Evolutionary conservation across 768 basidiomycete species (phyloP), one percentile per base, ranked within the genome.

Genomic region (Kwoniella bestiolae): DNA sequence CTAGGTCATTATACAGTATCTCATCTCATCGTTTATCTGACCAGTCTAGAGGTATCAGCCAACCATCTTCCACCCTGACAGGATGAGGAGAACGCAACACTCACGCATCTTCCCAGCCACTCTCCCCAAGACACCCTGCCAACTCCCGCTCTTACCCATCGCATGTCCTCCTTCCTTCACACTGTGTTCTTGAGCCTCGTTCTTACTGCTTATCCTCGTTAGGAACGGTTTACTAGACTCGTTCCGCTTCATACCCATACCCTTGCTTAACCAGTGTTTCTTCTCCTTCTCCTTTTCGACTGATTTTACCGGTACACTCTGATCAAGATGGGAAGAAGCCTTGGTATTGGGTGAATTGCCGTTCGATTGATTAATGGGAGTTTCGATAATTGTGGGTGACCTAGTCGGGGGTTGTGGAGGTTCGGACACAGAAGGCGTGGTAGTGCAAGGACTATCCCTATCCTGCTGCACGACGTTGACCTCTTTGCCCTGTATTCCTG

Each of bases 31-130:
- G 56, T 57, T 57, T 57, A 45, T 57, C 56, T 57, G 28, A 60
- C 21, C 53, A 41, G 47, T 14, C n/a, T 11, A 3, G 11, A 23
- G 32, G 14, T 25, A 45, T 11, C 21, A 21, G 2, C n/a, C 11
- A 21, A 59, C 21, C 25, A 31, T 18, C n/a, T 23, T 18, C 26
- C n/a, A 18, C 28, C 55, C 25, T 56, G 26, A 21, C n/a, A 35
- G 11, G 9, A 9, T 18, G 18, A 41, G 31, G 12, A 5, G 18
- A 29, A 44, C n/a, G 14, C 0, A n/a, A 47, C n/a, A 60, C 58
- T 60, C 47, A 60, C 58, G 58, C 29, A 60, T 60, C 29, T 60
- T 60, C 16, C 66, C 61, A 1, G 55, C 51, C 3, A 67, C 45
- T 28, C 45, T 58, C 16, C 60, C 41, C 35, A 53, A 45, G 9